Evolutionary conservation across 495 filamentous ascomycete genomes (phyloP).

Genomic region (Trichoderma gamsii): DNA sequence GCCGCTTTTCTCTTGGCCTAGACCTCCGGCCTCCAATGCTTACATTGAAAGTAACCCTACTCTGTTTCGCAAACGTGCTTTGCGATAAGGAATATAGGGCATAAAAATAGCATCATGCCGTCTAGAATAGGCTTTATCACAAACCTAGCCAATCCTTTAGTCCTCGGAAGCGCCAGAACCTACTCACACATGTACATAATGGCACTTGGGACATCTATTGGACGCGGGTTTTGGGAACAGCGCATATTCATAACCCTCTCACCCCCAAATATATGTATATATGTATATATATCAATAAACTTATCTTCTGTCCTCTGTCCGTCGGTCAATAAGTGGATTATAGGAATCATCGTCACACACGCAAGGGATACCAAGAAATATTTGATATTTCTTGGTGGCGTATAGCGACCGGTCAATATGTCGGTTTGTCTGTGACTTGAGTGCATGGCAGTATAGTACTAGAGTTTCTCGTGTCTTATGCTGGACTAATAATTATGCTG

Average conservation of each 20-base stretch:
- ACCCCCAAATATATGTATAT: too few relatives aligned
- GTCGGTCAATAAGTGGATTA: neutral
- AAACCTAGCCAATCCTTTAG: neutral
- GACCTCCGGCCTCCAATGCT: neutral
- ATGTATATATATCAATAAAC: too few relatives aligned
- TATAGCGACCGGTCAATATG: neutral
- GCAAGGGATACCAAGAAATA: neutral
- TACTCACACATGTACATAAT: too few relatives aligned
- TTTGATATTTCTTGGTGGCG: neutral
- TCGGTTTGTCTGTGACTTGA: neutral
- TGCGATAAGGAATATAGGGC: neutral
- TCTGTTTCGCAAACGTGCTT: neutral
- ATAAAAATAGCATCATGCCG: neutral
- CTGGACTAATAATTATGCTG: neutral
- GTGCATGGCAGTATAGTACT: neutral
- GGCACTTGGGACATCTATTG: too few relatives aligned
- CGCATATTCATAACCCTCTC: too few relatives aligned
- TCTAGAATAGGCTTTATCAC: neutral
- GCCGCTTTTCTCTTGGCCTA: neutral
- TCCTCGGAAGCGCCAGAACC: neutral
- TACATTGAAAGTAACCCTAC: neutral
- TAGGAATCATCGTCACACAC: neutral
- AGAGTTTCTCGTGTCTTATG: neutral
- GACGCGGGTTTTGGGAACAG: too few relatives aligned
- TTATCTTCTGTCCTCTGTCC: too few relatives aligned